Percentiles rank a stretch among this genome's conserved stretches.
These are phyloP conservation scores for Daldinia grandis DNA, from an alignment of 495 filamentous ascomycete genomes.

Conservation along the genomic window DNA sequence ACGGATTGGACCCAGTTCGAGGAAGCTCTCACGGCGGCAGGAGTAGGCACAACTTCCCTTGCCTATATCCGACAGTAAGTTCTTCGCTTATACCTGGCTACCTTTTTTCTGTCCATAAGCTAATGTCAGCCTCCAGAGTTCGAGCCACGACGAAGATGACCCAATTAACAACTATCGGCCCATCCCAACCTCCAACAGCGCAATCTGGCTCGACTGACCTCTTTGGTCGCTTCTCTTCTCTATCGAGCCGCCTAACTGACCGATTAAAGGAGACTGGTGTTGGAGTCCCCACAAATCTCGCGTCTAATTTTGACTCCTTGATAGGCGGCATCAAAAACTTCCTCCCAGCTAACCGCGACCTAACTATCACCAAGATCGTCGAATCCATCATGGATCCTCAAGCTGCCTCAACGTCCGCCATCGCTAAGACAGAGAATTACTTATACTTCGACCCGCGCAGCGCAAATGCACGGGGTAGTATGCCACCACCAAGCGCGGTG, in stretches of 20 bases:
- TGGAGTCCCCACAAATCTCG: conserved; percentile 64
- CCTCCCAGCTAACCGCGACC: conserved; percentile 90
- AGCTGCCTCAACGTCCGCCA: conserved; percentile 85
- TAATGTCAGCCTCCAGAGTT: conserved; percentile 66
- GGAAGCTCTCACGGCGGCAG: conserved; percentile 78
- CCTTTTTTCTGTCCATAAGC: conserved; percentile 7
- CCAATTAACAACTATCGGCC: conserved; percentile 86
- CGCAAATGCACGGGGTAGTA: conserved; percentile 91
- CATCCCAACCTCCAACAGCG: conserved; percentile 64
- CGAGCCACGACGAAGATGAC: conserved; percentile 98
- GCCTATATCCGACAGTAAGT: conserved; percentile 83
- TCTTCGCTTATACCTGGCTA: background rate
- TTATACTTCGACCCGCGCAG: conserved; percentile 98
- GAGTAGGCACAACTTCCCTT: conserved; percentile 76
- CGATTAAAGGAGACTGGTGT: conserved; percentile 86
- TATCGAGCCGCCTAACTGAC: conserved; percentile 90
- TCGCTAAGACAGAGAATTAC: conserved; percentile 96
- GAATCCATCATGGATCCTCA: conserved; percentile 98
- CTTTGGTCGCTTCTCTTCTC: conserved; percentile 87
- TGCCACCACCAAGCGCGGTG: conserved; percentile 74
- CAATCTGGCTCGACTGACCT: conserved; percentile 72
- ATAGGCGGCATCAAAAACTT: conserved; percentile 99
- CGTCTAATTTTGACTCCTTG: conserved; percentile 91
- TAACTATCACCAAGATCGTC: conserved; percentile 96
- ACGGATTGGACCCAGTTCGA: conserved; percentile 88